Evolutionary conservation across 208 protist genomes (phyloP), one percentile per base, ranked within the genome.

Genomic region (Trypanosoma mega): DNA sequence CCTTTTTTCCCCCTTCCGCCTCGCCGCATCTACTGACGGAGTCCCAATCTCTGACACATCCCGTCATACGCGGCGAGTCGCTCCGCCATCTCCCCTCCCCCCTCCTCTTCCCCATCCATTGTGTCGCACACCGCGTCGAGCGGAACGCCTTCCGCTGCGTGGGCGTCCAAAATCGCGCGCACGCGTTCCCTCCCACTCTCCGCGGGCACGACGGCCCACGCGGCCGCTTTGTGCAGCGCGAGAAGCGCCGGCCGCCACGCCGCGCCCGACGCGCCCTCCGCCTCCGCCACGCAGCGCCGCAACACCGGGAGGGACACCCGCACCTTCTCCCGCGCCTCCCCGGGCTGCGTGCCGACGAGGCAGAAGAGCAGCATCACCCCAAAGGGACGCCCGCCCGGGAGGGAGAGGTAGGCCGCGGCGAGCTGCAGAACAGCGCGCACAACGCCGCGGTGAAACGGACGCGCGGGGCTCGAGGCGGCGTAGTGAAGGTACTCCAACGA

Each of bases 401-500:
- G 29, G 18, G 64, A 65, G n/a, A 93, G 47, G 61, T 93, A 93
- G 21, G 74, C 68, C 4, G 77, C 68, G 27, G 74, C 74, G 23
- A 91, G 68, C 23, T 78, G 57, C n/a, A 93, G 65, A n/a, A 91
- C 37, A 49, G 85, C 72, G 1, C 71, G 46, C 6, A 80, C 76
- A 16, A 89, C 65, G 34, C 63, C 48, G 6, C 45, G 48, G 37
- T 73, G 68, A 64, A 76, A 89, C 4, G 80, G 82, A 20, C 74
- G 49, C 12, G 72, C 70, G n/a, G 72, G 21, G 24, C 64, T 81
- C 44, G 64, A 56, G 1, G 81, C 87, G 41, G 72, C 69, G 74
- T 89, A 93, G 73, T 90, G 82, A 2, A 93, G 39, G 51, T 87
- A 87, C 58, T 91, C 82, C 14, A 85, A 51, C 18, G 76, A 53